Evolutionary conservation across 192 early-diverging fungal genomes (phyloP).

Genomic region (Chytriomyces confervae): DNA sequence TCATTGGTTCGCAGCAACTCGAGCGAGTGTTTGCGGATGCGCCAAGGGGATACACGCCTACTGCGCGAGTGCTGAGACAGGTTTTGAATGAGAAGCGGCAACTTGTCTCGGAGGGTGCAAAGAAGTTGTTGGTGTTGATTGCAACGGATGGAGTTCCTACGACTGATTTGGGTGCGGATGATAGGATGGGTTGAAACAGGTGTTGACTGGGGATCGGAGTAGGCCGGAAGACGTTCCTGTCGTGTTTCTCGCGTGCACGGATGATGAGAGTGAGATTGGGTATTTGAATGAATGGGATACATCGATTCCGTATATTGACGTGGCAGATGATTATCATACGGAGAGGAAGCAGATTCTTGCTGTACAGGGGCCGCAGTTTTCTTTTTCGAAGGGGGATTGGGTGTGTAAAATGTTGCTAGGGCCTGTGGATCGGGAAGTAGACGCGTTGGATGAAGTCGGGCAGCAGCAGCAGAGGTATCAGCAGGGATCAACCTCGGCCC

Average conservation of each 20-base stretch:
- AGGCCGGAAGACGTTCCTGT: no score
- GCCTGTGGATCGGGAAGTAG: no score
- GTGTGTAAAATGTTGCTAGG: no score
- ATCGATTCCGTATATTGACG: constrained; percentile 8
- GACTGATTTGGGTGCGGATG: neutral
- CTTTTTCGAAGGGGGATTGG: no score
- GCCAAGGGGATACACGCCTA: constrained; percentile 24
- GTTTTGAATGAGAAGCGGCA: constrained; percentile 21
- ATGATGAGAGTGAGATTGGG: no score
- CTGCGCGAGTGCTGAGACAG: constrained; percentile 1
- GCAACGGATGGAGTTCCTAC: no score
- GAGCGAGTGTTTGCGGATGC: neutral
- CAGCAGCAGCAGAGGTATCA: no score
- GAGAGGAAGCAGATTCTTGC: constrained; percentile 17
- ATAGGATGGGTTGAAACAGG: constrained; percentile 6
- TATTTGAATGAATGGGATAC: no score
- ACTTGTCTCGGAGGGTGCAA: neutral
- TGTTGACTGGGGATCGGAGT: neutral
- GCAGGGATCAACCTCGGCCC: no score
- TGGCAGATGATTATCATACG: constrained; percentile 21
- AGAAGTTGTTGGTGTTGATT: constrained; percentile 17
- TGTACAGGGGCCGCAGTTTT: no score
- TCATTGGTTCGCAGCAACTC: constrained; percentile 1
- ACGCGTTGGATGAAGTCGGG: no score
- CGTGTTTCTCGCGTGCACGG: no score